A percentile compares a stretch with the other conserved stretches of the same genome.
Conservation (phyloP, 495 filamentous ascomycete genomes). For the Aspergillus conjunctus region DNA sequence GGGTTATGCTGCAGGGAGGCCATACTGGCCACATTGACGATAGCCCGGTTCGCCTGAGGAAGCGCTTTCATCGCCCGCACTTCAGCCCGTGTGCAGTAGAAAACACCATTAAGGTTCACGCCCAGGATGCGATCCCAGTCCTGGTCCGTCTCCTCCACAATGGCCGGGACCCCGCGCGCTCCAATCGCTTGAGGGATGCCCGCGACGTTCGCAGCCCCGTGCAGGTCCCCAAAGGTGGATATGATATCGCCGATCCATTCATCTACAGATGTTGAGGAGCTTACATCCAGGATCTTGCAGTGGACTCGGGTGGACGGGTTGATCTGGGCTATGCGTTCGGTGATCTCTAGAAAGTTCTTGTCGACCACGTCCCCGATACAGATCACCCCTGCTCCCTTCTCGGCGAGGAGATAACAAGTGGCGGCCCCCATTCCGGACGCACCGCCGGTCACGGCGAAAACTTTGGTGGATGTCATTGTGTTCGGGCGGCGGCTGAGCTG, state of each 20-base stretch:
- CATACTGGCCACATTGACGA: slow-evolving; percentile 19
- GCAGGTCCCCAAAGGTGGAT: slow-evolving; percentile 4
- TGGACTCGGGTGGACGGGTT: slow-evolving; percentile 17
- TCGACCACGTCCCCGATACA: slow-evolving; percentile 2
- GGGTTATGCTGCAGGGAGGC: slow-evolving; percentile 5
- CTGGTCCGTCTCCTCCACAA: slow-evolving; percentile 16
- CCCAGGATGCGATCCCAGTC: slow-evolving; percentile 4
- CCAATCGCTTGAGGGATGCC: slow-evolving; percentile 13
- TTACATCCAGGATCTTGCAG: slow-evolving; percentile 8
- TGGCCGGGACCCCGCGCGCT: not conserved
- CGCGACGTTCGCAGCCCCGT: slow-evolving; percentile 18
- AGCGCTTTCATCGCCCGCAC: slow-evolving; percentile 17
- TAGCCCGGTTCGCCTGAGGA: not conserved
- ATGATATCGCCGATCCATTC: slow-evolving; percentile 7
- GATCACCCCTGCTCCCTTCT: not conserved
- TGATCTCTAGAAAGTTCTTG: not conserved
- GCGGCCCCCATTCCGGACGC: slow-evolving; percentile 19
- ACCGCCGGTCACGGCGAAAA: slow-evolving; percentile 18
- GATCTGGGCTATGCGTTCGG: not conserved
- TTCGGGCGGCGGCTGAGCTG: no score
- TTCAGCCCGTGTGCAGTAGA: slow-evolving; percentile 12
- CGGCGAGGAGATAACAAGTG: slow-evolving; percentile 8
- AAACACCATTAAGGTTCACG: slow-evolving; percentile 20
- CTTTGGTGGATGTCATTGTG: no score
- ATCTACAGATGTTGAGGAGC: slow-evolving; percentile 2